Conservation (phyloP, 139 green algal species). For the Closterium sp. region DNA sequence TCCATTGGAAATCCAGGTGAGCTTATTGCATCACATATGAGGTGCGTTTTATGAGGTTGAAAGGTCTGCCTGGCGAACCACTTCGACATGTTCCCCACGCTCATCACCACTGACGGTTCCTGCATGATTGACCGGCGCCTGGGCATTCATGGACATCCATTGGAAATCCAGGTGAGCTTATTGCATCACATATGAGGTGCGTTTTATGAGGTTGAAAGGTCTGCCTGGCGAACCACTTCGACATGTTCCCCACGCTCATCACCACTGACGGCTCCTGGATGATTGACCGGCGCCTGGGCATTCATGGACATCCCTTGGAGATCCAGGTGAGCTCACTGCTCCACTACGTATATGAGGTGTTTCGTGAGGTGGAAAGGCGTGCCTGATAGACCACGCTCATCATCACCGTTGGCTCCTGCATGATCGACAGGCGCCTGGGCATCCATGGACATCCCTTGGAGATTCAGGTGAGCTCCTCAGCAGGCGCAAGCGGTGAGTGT, state of each 20-base stretch:
- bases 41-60: too few species aligned
- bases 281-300: constrained; percentile 46
- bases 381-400: too few species aligned
- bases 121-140: constrained; percentile 53
- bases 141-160: constrained; percentile 33
- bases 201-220: constrained; percentile 15
- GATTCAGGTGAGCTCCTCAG: neutral
- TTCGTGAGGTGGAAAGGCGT: too few species aligned
- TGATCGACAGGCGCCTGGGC: too few species aligned
- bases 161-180: too few species aligned
- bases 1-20: constrained; percentile 34
- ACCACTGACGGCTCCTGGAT: constrained; percentile 47
- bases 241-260: constrained; percentile 52
- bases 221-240: constrained; percentile 38
- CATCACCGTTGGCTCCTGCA: constrained; percentile 10
- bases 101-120: constrained; percentile 41
- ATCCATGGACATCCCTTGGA: constrained; percentile 35
- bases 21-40: too few species aligned
- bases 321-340: constrained; percentile 33
- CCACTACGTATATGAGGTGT: too few species aligned
- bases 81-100: too few species aligned
- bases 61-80: constrained; percentile 42
- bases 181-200: too few species aligned
- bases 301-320: constrained; percentile 42
- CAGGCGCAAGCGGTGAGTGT: too few species aligned